Base-by-base conservation (phyloP, 1,139 yeast species). In the Pichia sp. region DNA sequence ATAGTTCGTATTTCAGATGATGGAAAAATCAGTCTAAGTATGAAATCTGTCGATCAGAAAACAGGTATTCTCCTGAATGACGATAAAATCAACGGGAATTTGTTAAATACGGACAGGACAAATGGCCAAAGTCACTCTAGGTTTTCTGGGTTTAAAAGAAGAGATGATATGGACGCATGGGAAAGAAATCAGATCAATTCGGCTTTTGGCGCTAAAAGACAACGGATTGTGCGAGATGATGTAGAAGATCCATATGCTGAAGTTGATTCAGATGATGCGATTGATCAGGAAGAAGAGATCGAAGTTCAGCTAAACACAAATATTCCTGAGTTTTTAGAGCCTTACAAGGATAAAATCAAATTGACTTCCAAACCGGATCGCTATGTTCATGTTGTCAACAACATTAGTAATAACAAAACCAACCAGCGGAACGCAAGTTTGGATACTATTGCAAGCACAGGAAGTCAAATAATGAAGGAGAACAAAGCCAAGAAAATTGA, bases 151-250 rank as follows among this genome's bases (percentile, higher is more conserved):
- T 48, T 44, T 27, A 70, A 79, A 54, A 66, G 86, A 42, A 61
- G 83, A 36, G 81, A 94, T 0, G 83, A 95, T 0, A 95, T 95
- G 1, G 97, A 90, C 60, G 66, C 90, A 47, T 90, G 96, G 95
- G 97, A 90, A 57, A 73, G 86, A 43, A 70, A 85, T 33, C 97
- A 90, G 57, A 47, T 46, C 60, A 63, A 52, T 36, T 53, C 57
- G 28, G 64, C 64, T 1, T 60, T 47, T 49, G 64, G 64, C 4
- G 55, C 55, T 3, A 60, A 60, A 34, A 48, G 51, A 37, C 43
- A 47, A 27, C 43, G 47, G 6, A 29, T 46, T 3, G 33, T 44
- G 3, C 16, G 44, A 27, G 47, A 48, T 26, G 55, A 48, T 16
- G 35, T 23, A 35, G 84, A 77, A 36, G 80, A 73, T 42, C 66